Evolutionary conservation across 768 basidiomycete genomes (phyloP), one percentile per base, ranked within the genome.

Genomic region (Suillus weaverae): DNA sequence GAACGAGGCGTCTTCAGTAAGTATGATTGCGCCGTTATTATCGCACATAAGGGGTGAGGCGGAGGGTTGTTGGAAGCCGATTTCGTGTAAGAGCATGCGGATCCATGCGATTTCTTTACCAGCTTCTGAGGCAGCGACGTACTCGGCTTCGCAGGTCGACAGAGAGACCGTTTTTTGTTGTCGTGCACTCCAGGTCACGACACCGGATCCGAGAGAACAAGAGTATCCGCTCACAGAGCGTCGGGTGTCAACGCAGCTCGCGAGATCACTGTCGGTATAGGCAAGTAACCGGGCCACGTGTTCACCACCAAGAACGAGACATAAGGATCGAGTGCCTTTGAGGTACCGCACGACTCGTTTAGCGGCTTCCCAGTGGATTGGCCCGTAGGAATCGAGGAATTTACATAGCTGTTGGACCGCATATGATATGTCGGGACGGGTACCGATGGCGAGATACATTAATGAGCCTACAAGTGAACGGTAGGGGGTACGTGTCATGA

Each of bases 111-210:
- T 73, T 66, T 83, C 74, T 59, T 76, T 71, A 0, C 72, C 62
- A 0, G 77, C 76, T 43, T 81, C 72, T 0, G 72, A 61, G 0
- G 70, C 66, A 0, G 80, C 80, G 18, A 82, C 73, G 69, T 81
- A 84, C 70, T 84, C 83, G 0, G 81, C 78, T 67, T 85, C 80
- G 5, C 73, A 74, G 1, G 77, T 81, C 0, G 81, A 84, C 0
- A 74, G 66, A 0, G 83, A 70, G 30, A 82, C 72, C 1, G 73
- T 73, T 2, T 64, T 51, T 68, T 86, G 84, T 54, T 77, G 73
- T 59, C 77, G 74, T 0, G 78, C 77, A 32, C 69, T 70, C 62
- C 78, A 80, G 0, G 74, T 72, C 13, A 78, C 62, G 0, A 69
- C 14, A 9, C 73, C 74, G 3, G 67, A 65, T 26, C 73, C 71